Percentiles rank a stretch among this genome's conserved stretches.
These are phyloP conservation scores for Epichloe aotearoae DNA, from an alignment of 2,329 filamentous ascomycete genomes.

Conservation along the genomic window DNA sequence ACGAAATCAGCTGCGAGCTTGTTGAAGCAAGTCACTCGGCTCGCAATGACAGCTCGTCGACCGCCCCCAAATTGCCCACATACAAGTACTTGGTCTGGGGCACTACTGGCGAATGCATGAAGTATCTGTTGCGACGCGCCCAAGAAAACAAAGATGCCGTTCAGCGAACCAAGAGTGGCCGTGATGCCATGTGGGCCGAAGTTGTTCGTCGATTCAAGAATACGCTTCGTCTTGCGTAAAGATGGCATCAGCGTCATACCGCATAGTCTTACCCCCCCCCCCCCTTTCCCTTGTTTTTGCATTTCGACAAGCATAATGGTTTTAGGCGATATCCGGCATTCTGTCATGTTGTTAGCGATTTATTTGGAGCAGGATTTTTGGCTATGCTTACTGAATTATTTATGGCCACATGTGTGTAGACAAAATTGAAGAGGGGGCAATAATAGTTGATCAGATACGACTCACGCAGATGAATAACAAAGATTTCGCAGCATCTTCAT, in stretches of 20 bases:
- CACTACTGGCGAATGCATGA: conserved; percentile 67
- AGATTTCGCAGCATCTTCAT: background rate
- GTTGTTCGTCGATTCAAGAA: conserved; percentile 40
- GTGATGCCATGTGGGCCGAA: conserved; percentile 51
- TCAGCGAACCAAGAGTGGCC: conserved; percentile 45
- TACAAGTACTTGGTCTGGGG: conserved; percentile 63
- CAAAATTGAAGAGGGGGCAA: background rate
- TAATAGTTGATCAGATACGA: background rate
- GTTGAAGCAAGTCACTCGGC: conserved; percentile 23
- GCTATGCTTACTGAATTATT: background rate
- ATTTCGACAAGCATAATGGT: background rate
- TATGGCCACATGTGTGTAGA: background rate
- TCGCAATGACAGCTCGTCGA: conserved; percentile 13
- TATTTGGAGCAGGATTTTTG: background rate
- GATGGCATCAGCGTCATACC: background rate
- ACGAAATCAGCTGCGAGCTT: conserved; percentile 67
- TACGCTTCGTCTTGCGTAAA: conserved; percentile 14
- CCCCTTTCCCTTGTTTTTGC: background rate
- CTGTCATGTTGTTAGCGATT: background rate
- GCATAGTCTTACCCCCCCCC: no score
- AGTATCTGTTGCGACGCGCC: conserved; percentile 51
- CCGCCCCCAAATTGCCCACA: conserved; percentile 35
- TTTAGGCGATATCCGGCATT: background rate
- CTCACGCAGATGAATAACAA: background rate
- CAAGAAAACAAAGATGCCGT: conserved; percentile 65